Conservation (phyloP, 495 filamentous ascomycete species). For the Viridothelium virens region DNA sequence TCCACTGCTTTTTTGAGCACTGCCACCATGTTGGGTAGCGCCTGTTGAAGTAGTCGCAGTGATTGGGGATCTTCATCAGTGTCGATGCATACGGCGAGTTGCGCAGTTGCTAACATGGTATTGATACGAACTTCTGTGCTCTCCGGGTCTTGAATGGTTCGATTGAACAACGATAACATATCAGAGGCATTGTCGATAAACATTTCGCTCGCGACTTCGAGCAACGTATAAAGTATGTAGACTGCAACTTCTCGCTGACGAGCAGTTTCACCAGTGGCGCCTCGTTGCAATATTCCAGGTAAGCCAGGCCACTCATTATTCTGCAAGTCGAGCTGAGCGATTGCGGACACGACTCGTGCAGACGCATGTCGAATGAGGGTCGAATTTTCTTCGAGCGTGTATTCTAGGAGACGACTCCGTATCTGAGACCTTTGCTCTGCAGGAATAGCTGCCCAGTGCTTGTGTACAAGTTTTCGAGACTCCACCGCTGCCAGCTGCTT, state of each 20-base stretch:
- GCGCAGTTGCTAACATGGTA: conserved; percentile 85
- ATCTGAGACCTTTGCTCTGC: conserved; percentile 65
- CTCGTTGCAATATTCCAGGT: conserved; percentile 62
- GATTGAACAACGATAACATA: conserved; percentile 74
- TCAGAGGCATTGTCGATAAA: conserved; percentile 69
- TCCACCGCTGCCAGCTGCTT: conserved; percentile 89
- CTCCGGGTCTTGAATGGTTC: conserved; percentile 83
- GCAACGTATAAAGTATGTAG: conserved; percentile 84
- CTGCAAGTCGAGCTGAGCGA: conserved; percentile 78
- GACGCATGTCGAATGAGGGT: conserved; percentile 73
- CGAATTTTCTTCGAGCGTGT: conserved; percentile 67
- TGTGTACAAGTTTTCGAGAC: conserved; percentile 67
- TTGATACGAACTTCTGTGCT: conserved; percentile 89
- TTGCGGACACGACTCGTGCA: conserved; percentile 76
- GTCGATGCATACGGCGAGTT: conserved; percentile 79
- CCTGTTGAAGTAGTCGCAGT: conserved; percentile 62
- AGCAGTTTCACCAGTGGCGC: conserved; percentile 60
- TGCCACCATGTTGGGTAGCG: conserved; percentile 80
- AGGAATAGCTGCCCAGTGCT: conserved; percentile 68
- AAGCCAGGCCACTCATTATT: conserved; percentile 83
- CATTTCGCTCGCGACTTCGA: conserved; percentile 73
- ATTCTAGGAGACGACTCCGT: conserved; percentile 71
- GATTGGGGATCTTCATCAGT: conserved; percentile 70
- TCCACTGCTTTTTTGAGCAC: conserved; percentile 78
- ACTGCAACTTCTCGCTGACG: conserved; percentile 80